Evolutionary conservation across 2,329 filamentous ascomycete species (phyloP).

Genomic region (Erysiphe neolycopersici): DNA sequence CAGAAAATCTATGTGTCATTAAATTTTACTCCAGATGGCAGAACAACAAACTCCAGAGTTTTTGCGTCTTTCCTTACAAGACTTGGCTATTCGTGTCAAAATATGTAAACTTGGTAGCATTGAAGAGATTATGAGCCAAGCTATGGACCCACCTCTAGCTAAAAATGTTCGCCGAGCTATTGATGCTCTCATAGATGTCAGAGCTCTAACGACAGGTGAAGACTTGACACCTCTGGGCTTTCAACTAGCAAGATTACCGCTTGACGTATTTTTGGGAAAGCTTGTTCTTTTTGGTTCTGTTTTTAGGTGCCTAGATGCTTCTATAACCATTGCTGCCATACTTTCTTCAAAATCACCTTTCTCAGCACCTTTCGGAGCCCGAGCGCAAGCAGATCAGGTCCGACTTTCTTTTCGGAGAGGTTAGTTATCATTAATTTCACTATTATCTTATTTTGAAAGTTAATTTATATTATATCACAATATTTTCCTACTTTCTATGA

Average conservation of each 20-base stretch:
- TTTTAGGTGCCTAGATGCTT: conserved; percentile 78
- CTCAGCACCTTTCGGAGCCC: conserved; percentile 59
- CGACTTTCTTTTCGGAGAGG: conserved; percentile 52
- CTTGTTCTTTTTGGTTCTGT: conserved; percentile 65
- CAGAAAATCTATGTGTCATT: background rate
- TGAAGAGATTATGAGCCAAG: conserved; percentile 65
- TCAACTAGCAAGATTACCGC: conserved; percentile 64
- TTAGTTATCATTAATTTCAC: conserved; percentile 6
- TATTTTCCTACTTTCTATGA: background rate
- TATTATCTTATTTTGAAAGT: too few relatives aligned
- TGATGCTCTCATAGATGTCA: conserved; percentile 78
- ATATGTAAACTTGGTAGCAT: conserved; percentile 91
- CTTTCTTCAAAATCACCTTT: conserved; percentile 90
- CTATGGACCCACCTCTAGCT: conserved; percentile 65
- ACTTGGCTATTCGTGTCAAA: conserved; percentile 85
- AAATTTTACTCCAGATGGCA: conserved; percentile 25
- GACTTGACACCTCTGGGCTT: conserved; percentile 66
- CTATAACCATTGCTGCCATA: conserved; percentile 75
- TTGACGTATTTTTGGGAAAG: conserved; percentile 90
- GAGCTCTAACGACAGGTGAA: conserved; percentile 56
- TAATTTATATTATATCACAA: background rate
- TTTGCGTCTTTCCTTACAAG: conserved; percentile 76
- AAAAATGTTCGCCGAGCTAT: conserved; percentile 87
- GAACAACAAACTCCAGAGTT: conserved; percentile 94
- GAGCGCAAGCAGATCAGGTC: conserved; percentile 55